phyloP scores from a whole-genome alignment of 371 early-diverging fungal genomes.

The Basidiobolus heterosporus region DNA sequence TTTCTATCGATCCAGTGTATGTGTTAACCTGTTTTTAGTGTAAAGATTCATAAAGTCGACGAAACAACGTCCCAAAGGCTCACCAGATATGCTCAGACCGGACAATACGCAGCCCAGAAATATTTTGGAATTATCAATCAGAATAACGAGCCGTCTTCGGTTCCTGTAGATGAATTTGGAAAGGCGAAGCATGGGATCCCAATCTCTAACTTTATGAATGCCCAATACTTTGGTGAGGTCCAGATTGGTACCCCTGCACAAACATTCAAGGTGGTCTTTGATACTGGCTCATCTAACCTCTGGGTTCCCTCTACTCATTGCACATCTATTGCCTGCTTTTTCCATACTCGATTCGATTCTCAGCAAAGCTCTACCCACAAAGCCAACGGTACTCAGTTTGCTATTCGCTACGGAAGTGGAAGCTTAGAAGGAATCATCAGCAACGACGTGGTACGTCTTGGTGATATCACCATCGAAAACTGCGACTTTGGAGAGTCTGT shows the following conservation, averaged over 20 bases:
- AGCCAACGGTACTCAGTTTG: constrained; percentile 78
- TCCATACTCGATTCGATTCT: constrained; percentile 73
- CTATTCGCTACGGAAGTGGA: constrained; percentile 82
- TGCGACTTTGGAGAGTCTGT: constrained; percentile 82
- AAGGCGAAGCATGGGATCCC: constrained; percentile 60
- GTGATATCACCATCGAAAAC: constrained; percentile 35
- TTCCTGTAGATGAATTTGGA: constrained; percentile 31
- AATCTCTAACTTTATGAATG: constrained; percentile 85
- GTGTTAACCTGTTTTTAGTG: too few relatives aligned
- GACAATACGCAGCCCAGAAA: constrained; percentile 50
- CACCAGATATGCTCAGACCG: constrained; percentile 39
- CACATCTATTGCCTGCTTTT: constrained; percentile 80
- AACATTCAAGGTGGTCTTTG: constrained; percentile 80
- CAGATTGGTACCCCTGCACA: constrained; percentile 72
- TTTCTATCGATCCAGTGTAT: too few relatives aligned
- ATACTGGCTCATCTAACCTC: constrained; percentile 86
- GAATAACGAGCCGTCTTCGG: constrained; percentile 19
- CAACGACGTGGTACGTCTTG: constrained; percentile 52
- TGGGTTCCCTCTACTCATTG: constrained; percentile 95
- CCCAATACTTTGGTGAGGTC: constrained; percentile 84
- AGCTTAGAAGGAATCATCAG: constrained; percentile 81
- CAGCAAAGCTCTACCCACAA: constrained; percentile 43
- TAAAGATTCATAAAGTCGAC: constrained; percentile 51
- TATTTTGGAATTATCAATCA: constrained; percentile 40
- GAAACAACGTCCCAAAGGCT: constrained; percentile 42